Evolutionary conservation across 2,329 filamentous ascomycete genomes (phyloP).

Genomic region (Aspergillus sergii): DNA sequence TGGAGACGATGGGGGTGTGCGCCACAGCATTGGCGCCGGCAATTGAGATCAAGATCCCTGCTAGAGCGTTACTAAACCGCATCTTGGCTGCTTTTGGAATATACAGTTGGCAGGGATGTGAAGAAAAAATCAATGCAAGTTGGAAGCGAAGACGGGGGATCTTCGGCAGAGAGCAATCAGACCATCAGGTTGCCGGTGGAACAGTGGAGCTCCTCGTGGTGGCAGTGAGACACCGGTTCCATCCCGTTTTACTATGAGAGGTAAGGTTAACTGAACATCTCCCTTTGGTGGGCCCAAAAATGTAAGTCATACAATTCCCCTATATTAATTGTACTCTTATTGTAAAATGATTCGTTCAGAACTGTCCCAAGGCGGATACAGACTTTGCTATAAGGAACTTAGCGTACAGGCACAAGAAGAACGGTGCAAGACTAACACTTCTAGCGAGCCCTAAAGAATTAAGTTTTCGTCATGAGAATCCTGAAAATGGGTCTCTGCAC

Average conservation of each 20-base stretch:
- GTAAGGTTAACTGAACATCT: not conserved
- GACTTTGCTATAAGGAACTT: not conserved
- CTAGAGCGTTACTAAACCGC: not conserved
- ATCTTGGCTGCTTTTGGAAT: slow-evolving; percentile 1
- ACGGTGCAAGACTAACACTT: not conserved
- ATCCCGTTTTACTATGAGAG: not conserved
- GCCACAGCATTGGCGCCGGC: not conserved
- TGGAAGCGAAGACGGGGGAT: not conserved
- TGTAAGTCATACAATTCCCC: not conserved
- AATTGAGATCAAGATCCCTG: slow-evolving; percentile 1
- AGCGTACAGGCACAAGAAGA: not conserved
- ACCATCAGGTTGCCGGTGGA: not conserved
- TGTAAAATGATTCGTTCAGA: not conserved
- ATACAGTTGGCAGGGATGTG: not conserved
- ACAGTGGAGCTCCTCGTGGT: not conserved
- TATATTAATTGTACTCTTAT: not conserved
- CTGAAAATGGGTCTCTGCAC: not conserved
- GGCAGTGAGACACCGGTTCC: not conserved
- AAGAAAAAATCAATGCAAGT: not conserved
- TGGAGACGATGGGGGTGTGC: not conserved
- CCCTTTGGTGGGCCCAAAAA: not conserved
- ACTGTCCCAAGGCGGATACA: not conserved
- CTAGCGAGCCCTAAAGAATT: not conserved
- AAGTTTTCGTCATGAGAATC: not conserved
- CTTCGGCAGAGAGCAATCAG: not conserved